Evolutionary conservation across 2,329 filamentous ascomycete genomes (phyloP), one percentile per base, ranked within the genome.

Genomic region (Epicoccum nigrum): DNA sequence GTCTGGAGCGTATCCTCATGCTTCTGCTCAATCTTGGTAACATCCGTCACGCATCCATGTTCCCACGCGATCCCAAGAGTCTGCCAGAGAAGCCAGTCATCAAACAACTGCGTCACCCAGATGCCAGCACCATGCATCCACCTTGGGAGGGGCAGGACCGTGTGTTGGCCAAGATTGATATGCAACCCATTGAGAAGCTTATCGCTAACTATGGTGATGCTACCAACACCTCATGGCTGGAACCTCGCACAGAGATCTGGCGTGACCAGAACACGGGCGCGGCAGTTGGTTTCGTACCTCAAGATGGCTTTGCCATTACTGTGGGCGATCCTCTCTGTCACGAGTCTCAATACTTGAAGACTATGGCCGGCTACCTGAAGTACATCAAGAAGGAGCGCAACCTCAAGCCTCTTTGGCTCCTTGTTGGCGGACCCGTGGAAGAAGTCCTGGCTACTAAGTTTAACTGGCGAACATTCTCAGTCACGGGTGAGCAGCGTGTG

Each of bases 171-270:
- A 70, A 75, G 43, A 76, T 79, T 7, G 80, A 86, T 41, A 78
- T 88, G 45, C 92, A 92, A 43, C 81, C 90, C 0, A 71, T 97
- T 4, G 90, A 92, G 70, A 88, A 96, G 69, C 85, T 97, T 33
- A 92, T 97, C 71, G 91, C 91, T 68, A 97, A 97, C 73, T 97
- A 97, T 63, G 92, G 92, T 56, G 92, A 97, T 73, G 91, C 92
- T 2, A 92, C 91, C 40, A 95, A 96, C 67, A 97, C 92, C 0
- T 94, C 91, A 0, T 97, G 92, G 91, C 83, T 94, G 7, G 92
- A 97, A 70, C 89, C 92, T 6, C 86, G 91, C 6, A 96, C 92
- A 71, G 82, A 90, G 67, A 86, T 96, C 51, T 97, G 91, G 90
- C 86, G 92, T 23, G 90, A 96, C 68, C 76, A 83, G 17, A 72